Percentiles rank a stretch among this genome's conserved stretches.
Evolutionary conservation across 257 asterid species (phyloP).

Genomic region (Handroanthus guayacan): DNA sequence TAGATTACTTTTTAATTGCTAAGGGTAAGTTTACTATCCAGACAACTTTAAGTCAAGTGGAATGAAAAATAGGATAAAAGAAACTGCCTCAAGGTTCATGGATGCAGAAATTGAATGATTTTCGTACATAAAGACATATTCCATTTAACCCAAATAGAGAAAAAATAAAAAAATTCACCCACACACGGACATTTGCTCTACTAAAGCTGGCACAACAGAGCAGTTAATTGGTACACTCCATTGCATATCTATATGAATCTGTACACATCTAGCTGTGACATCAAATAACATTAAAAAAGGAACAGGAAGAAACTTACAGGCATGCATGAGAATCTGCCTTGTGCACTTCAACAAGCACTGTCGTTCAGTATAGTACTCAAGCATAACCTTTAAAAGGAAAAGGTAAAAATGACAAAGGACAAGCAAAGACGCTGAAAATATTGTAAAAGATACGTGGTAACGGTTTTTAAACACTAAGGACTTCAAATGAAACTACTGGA

Average conservation of each 20-base stretch:
- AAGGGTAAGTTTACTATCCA: background rate
- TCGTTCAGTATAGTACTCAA: constrained; percentile 80
- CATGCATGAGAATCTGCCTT: constrained; percentile 72
- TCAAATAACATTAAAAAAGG: constrained; percentile 33
- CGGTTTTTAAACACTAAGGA: constrained; percentile 11
- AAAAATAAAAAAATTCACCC: background rate
- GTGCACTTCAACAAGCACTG: constrained; percentile 96
- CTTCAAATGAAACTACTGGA: constrained; percentile 18
- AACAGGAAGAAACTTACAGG: constrained; percentile 64
- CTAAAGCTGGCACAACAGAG: constrained; percentile 22
- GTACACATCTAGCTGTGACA: constrained; percentile 1
- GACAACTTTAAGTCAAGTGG: background rate
- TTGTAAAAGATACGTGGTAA: background rate
- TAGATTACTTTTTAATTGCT: background rate
- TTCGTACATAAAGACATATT: constrained; percentile 1
- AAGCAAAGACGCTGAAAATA: constrained; percentile 12
- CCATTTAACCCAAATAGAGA: background rate
- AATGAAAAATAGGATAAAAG: constrained; percentile 3
- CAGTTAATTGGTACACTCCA: background rate
- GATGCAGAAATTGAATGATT: background rate
- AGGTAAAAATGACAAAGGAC: constrained; percentile 22
- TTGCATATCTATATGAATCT: constrained; percentile 17
- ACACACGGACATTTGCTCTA: background rate
- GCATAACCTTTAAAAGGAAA: constrained; percentile 62
- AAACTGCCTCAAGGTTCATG: background rate